Conservation (phyloP, 331 rosid genomes). For the Cucumis variabilis region DNA sequence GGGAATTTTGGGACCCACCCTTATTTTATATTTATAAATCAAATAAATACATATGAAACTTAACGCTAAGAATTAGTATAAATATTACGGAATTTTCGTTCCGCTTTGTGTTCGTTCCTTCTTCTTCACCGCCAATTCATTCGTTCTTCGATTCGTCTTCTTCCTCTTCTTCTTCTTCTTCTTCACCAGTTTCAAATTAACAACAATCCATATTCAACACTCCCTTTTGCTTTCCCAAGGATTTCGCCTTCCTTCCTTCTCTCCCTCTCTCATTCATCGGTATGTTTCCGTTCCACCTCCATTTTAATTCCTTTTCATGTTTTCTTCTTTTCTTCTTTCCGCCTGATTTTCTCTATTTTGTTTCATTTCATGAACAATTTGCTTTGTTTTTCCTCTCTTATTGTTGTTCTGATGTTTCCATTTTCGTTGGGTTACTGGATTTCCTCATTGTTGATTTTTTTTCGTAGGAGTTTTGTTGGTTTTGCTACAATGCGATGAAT, state of each 20-base stretch:
- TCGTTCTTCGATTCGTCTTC: background rate
- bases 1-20: background rate
- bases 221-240: background rate
- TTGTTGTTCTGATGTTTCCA: background rate
- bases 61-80: background rate
- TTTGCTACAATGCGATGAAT: background rate
- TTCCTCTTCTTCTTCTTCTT: background rate
- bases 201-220: no score
- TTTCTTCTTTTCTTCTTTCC: background rate
- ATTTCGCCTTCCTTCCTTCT: background rate
- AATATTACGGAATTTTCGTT: slow-evolving; percentile 21
- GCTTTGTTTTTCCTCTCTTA: background rate
- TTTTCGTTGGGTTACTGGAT: background rate
- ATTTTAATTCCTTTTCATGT: background rate
- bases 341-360: background rate
- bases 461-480: background rate
- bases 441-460: background rate
- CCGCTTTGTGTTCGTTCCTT: background rate
- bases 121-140: slow-evolving; percentile 29
- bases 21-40: background rate
- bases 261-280: background rate
- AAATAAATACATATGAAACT: background rate
- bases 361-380: background rate
- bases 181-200: no score
- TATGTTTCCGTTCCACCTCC: background rate